Evolutionary conservation across 2,329 filamentous ascomycete species (phyloP).

Genomic region (Cytospora schulzeri): DNA sequence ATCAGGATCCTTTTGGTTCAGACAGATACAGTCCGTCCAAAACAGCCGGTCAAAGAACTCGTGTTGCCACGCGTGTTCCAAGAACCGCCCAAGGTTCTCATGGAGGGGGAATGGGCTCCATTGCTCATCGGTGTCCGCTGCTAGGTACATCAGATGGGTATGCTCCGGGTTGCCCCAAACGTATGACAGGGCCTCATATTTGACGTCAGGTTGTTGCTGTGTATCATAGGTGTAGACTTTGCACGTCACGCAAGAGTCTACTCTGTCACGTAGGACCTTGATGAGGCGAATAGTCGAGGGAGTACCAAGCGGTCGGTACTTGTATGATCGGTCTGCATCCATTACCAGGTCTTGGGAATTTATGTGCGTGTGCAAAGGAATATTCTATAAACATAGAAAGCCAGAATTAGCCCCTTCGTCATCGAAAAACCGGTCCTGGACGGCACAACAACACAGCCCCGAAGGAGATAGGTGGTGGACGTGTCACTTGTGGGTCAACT

Average conservation of each 20-base stretch:
- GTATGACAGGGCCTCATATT: not conserved
- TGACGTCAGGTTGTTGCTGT: not conserved
- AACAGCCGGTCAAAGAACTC: not conserved
- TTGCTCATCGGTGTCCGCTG: not conserved
- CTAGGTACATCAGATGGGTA: constrained; percentile 22
- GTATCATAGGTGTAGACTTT: not conserved
- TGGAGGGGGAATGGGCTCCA: not conserved
- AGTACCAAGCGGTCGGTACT: not conserved
- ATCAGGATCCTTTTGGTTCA: not conserved
- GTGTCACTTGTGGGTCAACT: no score
- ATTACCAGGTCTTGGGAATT: no score
- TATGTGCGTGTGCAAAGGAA: no score
- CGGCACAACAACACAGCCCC: no score
- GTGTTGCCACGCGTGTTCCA: not conserved
- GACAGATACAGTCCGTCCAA: not conserved
- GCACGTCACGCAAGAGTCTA: constrained; percentile 3
- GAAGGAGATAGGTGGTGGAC: no score
- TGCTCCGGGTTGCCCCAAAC: not conserved
- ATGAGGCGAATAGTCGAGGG: not conserved
- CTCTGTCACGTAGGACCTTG: not conserved
- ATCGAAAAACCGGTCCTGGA: no score
- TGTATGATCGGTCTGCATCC: not conserved
- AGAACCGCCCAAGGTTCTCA: not conserved
- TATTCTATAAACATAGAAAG: no score
- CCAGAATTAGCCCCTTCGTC: no score